These are phyloP conservation scores for Stachybotrys elegans DNA, from an alignment of 2,329 filamentous ascomycete species.

Conservation along the genomic window DNA sequence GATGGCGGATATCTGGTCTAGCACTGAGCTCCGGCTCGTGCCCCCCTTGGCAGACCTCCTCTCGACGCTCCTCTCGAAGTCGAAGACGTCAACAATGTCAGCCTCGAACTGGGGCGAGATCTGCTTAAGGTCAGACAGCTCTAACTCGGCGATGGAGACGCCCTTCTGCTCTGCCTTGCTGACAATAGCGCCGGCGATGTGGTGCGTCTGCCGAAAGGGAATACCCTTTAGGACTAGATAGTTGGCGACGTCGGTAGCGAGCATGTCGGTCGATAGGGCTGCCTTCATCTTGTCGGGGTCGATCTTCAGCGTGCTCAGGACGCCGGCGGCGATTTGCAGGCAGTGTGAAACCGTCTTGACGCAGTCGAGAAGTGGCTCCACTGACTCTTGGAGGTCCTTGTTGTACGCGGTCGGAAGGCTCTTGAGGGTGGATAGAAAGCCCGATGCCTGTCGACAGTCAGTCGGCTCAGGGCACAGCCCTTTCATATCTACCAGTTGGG, in stretches of 20 bases:
- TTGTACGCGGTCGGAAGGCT: slow-evolving; percentile 81
- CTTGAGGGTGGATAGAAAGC: slow-evolving; percentile 26
- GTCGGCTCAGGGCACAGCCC: too few species aligned
- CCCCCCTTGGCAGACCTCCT: slow-evolving; percentile 71
- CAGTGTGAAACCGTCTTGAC: slow-evolving; percentile 79
- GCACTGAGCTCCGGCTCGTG: slow-evolving; percentile 64
- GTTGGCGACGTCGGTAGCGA: slow-evolving; percentile 67
- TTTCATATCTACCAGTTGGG: too few species aligned
- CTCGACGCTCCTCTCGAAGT: slow-evolving; percentile 82
- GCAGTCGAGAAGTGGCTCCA: slow-evolving; percentile 80
- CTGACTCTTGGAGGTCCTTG: slow-evolving; percentile 86
- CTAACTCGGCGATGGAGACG: slow-evolving; percentile 66
- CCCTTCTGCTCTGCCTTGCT: slow-evolving; percentile 31
- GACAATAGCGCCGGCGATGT: slow-evolving; percentile 66
- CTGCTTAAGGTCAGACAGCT: slow-evolving; percentile 58
- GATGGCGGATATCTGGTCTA: slow-evolving; percentile 67
- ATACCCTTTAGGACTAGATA: slow-evolving; percentile 62
- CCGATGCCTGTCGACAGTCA: neutral
- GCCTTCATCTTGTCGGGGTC: slow-evolving; percentile 72
- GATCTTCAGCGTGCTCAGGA: slow-evolving; percentile 67
- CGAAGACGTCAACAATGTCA: slow-evolving; percentile 66
- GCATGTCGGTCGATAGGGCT: slow-evolving; percentile 76
- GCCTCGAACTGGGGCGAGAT: slow-evolving; percentile 66
- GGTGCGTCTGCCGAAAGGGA: slow-evolving; percentile 76
- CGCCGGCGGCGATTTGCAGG: slow-evolving; percentile 76